Conservation (phyloP, 2,329 filamentous ascomycete genomes). For the Pestalotiopsis sp. region DNA sequence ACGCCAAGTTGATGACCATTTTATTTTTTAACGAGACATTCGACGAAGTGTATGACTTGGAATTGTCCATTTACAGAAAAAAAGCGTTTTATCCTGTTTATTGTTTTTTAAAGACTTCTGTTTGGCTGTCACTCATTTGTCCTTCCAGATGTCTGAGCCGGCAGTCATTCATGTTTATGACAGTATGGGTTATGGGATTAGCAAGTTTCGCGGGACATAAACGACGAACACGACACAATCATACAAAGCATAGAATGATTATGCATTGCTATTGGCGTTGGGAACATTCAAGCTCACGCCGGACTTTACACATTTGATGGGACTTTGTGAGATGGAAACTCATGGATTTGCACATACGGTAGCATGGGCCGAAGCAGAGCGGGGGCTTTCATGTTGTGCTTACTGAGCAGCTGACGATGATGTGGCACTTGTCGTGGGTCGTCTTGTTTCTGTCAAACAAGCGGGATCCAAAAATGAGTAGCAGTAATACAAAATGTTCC, state of each 20-base stretch:
- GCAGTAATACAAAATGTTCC: conserved; percentile 5
- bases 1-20: conserved; percentile 9
- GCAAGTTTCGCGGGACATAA: conserved; percentile 18
- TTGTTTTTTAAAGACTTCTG: conserved; percentile 12
- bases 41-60: conserved; percentile 35
- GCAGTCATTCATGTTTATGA: conserved; percentile 11
- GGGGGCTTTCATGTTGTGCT: background rate
- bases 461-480: background rate
- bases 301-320: background rate
- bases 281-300: background rate
- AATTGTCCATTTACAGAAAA: conserved; percentile 19
- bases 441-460: background rate
- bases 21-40: conserved; percentile 27
- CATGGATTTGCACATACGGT: background rate
- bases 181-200: conserved; percentile 13
- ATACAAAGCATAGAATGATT: conserved; percentile 11
- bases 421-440: conserved; percentile 6
- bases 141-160: background rate
- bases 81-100: conserved; percentile 24
- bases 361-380: background rate
- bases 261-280: conserved; percentile 13
- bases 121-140: conserved; percentile 22
- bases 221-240: conserved; percentile 9
- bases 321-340: background rate
- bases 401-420: background rate